Evolutionary conservation across 305 asterid genomes (phyloP), one percentile per base, ranked within the genome.

Genomic region (Striga hermonthica): DNA sequence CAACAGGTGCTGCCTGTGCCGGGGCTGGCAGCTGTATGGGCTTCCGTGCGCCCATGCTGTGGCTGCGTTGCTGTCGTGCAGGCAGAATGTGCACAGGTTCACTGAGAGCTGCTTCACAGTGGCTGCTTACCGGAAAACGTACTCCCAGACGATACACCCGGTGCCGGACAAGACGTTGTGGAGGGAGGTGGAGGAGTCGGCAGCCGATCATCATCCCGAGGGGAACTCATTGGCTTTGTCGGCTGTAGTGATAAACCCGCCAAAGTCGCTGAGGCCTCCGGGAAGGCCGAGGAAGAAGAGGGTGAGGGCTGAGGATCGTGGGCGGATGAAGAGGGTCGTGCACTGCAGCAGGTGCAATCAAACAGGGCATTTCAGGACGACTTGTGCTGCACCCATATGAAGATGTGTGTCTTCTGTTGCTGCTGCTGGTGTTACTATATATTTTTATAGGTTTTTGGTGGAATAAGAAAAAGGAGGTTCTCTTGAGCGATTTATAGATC

Each of bases 21-120:
- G 94, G 64, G 97, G 95, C 37, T 93, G 99, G 99, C 95, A 93
- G 78, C 80, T 88, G 9, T 86, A 82, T 6, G 99, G 99, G 49
- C 67, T 93, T 12, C 97, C 99, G 15, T 93, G 99, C 43, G 97
- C 99, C 11, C 99, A 93, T 31, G 97, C 99, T 0, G 96, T 90
- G 10, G 95, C 99, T 28, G 99, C 99, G 6, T 78, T 93, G 4
- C 89, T 90, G 35, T 90, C 95, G 0, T 93, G 97, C 83, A 73
- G 96, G 72, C 97, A 88, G 74, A 90, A 93, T 40, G 96, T 90
- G 50, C 96, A 93, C 57, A 75, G 96, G n/a, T 93, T 88, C 76
- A 88, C 97, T 0, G 99, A 93, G 86, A 88, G 95, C 77, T 90
- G 99, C 58, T 93, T 88, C 72, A 93, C 97, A 0, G 96, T 93